These are phyloP conservation scores for Dissophora ornata DNA, from an alignment of 192 early-diverging fungal genomes.

Conservation along the genomic window DNA sequence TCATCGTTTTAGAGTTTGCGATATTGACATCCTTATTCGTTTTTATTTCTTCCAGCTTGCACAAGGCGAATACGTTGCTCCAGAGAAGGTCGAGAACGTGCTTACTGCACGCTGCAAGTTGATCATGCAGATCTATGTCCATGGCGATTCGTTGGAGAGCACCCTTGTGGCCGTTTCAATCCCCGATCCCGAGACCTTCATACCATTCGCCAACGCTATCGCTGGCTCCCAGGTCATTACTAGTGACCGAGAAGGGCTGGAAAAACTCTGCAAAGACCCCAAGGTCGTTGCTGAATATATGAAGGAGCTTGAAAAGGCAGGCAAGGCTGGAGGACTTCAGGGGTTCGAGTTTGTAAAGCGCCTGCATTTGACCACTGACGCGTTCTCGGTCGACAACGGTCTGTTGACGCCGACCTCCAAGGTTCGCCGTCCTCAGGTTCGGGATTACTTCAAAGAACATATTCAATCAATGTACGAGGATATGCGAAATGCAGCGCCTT, in stretches of 20 bases:
- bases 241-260: conserved; percentile 40
- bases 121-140: conserved; percentile 62
- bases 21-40: neutral
- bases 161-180: conserved; percentile 63
- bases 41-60: conserved; percentile 13
- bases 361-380: conserved; percentile 72
- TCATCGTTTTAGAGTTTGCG: no score
- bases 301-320: conserved; percentile 63
- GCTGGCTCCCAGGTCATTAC: conserved; percentile 11
- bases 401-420: conserved; percentile 82
- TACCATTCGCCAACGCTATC: conserved; percentile 53
- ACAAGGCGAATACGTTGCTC: conserved; percentile 91
- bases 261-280: conserved; percentile 54
- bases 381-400: conserved; percentile 80
- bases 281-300: conserved; percentile 63
- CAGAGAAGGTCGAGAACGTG: conserved; percentile 72
- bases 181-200: conserved; percentile 62
- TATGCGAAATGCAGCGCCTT: neutral
- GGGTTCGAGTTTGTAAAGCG: conserved; percentile 81
- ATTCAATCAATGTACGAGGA: conserved; percentile 27
- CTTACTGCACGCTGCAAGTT: conserved; percentile 24
- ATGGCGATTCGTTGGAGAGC: conserved; percentile 62
- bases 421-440: conserved; percentile 32
- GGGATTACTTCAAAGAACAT: conserved; percentile 7
- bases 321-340: conserved; percentile 54